Evolutionary conservation across 2,329 filamentous ascomycete genomes (phyloP).

Genomic region (Xylariaceae sp.): DNA sequence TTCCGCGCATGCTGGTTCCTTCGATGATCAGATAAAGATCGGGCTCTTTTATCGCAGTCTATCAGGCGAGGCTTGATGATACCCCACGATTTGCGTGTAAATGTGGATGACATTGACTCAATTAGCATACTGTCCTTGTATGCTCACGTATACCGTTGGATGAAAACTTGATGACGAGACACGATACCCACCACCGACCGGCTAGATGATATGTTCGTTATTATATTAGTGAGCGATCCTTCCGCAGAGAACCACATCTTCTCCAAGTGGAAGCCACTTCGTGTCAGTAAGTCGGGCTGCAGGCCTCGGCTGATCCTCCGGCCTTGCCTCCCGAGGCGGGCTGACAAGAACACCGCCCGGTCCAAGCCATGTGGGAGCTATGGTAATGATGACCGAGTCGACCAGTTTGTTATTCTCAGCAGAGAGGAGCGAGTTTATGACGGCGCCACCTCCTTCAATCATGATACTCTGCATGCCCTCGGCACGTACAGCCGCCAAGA

Average conservation of each 20-base stretch:
- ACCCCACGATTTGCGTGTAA: too few species aligned
- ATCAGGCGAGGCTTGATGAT: too few species aligned
- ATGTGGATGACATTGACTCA: too few species aligned
- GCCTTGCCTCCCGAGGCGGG: constrained; percentile 54
- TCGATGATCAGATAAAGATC: too few species aligned
- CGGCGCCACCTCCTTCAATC: constrained; percentile 81
- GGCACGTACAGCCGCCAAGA: constrained; percentile 53
- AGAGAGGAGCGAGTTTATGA: constrained; percentile 78
- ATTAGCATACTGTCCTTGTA: too few species aligned
- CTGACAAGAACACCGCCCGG: constrained; percentile 74
- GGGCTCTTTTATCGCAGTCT: too few species aligned
- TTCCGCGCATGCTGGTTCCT: too few species aligned
- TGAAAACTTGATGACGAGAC: too few species aligned
- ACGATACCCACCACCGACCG: too few species aligned
- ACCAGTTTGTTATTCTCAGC: constrained; percentile 58
- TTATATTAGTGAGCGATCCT: constrained; percentile 34
- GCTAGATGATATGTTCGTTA: too few species aligned
- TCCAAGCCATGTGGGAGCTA: constrained; percentile 89
- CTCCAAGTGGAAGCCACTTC: constrained; percentile 72
- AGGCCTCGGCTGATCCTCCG: constrained; percentile 48
- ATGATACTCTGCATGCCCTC: constrained; percentile 74
- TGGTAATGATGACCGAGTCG: constrained; percentile 77
- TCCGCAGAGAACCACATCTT: constrained; percentile 80
- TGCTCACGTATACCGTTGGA: too few species aligned
- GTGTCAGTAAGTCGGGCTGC: constrained; percentile 64